Percentiles rank a stretch among this genome's conserved stretches.
Conservation (phyloP, 78 protist species). For the Trichosphaerium sp. region DNA sequence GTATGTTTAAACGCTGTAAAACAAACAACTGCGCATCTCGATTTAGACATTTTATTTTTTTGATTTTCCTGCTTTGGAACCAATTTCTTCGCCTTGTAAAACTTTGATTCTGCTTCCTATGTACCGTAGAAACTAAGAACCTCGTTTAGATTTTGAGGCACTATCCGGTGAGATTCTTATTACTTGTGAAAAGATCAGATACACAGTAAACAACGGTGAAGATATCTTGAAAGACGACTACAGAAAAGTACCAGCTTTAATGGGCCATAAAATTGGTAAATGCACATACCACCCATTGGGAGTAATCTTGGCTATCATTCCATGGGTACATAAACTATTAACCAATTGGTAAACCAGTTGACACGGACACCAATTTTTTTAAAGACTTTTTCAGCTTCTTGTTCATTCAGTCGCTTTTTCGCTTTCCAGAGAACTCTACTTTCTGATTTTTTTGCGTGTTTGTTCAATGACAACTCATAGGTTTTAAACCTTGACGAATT, state of each 20-base stretch:
- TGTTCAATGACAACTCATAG: too few species aligned
- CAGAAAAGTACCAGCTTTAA: slow-evolving; percentile 39
- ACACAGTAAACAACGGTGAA: slow-evolving; percentile 50
- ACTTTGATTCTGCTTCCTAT: not conserved
- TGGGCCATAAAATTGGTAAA: slow-evolving; percentile 44
- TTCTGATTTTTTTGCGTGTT: too few species aligned
- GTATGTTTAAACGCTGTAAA: slow-evolving; percentile 9
- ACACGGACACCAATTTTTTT: too few species aligned
- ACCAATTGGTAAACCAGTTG: too few species aligned
- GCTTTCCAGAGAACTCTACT: too few species aligned
- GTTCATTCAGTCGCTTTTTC: too few species aligned
- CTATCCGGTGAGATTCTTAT: slow-evolving; percentile 55
- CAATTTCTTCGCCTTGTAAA: too few species aligned
- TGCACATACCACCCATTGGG: slow-evolving; percentile 36
- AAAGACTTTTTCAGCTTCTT: too few species aligned
- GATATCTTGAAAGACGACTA: slow-evolving; percentile 32
- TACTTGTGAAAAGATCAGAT: slow-evolving; percentile 56
- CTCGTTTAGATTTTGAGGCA: slow-evolving; percentile 43
- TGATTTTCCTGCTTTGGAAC: not conserved
- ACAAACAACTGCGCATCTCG: not conserved
- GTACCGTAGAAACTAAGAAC: not conserved
- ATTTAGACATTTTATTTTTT: not conserved
- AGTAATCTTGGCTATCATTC: slow-evolving; percentile 43
- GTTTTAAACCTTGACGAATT: too few species aligned
- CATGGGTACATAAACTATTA: too few species aligned